phyloP scores from a whole-genome alignment of 805 yeast species.

The Scheffersomyces stipitis region DNA sequence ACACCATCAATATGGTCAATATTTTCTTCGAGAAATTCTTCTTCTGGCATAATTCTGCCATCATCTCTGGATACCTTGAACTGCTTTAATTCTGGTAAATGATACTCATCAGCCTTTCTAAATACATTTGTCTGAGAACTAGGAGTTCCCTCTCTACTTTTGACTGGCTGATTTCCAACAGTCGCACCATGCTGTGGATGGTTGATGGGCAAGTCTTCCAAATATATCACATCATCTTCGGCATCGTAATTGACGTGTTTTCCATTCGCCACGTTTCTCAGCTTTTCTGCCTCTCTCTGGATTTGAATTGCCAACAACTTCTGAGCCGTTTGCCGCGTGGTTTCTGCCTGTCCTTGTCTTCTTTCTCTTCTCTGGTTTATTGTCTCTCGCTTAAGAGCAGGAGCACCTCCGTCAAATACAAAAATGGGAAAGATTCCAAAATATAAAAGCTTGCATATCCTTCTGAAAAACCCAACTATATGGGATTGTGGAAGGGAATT shows the following conservation, averaged over 20 bases:
- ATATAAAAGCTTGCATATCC: slow-evolving; percentile 86
- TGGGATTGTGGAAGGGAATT: slow-evolving; percentile 76
- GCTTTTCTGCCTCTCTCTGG: slow-evolving; percentile 50
- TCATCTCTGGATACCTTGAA: slow-evolving; percentile 58
- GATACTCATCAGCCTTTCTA: slow-evolving; percentile 74
- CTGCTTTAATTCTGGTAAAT: slow-evolving; percentile 69
- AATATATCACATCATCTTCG: slow-evolving; percentile 16
- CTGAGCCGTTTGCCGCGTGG: slow-evolving; percentile 73
- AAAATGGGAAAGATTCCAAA: slow-evolving; percentile 88
- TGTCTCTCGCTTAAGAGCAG: slow-evolving; percentile 75
- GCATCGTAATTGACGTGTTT: slow-evolving; percentile 6
- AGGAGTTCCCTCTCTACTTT: neutral
- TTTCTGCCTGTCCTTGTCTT: slow-evolving; percentile 71
- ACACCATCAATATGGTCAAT: slow-evolving; percentile 62
- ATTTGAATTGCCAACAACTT: slow-evolving; percentile 76
- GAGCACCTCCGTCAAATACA: slow-evolving; percentile 96
- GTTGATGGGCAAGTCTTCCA: slow-evolving; percentile 27
- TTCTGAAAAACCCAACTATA: slow-evolving; percentile 90
- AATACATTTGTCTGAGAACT: slow-evolving; percentile 24
- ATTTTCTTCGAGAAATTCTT: slow-evolving; percentile 56
- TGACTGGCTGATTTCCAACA: neutral
- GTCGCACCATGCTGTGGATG: slow-evolving; percentile 12
- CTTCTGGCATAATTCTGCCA: slow-evolving; percentile 69
- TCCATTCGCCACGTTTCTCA: slow-evolving; percentile 1
- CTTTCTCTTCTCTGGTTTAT: slow-evolving; percentile 70